These are phyloP conservation scores for Trichosporon ovoides DNA, from an alignment of 1,284 basidiomycete species.

Conservation along the genomic window DNA sequence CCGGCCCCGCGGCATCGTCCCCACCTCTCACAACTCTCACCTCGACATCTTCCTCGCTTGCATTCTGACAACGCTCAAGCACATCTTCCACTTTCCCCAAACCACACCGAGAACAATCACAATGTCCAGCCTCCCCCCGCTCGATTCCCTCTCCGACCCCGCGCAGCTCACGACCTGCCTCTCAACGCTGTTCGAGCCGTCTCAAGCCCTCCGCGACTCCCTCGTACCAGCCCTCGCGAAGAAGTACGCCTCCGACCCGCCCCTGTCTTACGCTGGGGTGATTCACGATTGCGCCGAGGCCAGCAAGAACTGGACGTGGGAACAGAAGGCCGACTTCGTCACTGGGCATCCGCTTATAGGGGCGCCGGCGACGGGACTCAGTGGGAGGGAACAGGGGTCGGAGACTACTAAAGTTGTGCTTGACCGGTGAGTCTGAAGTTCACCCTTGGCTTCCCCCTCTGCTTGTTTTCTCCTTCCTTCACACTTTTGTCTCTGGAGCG, in stretches of 20 bases:
- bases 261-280: constrained; percentile 56
- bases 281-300: constrained; percentile 58
- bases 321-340: constrained; percentile 64
- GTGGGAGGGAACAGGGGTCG: constrained; percentile 67
- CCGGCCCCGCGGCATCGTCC: background rate
- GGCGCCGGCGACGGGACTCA: constrained; percentile 63
- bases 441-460: too few species aligned
- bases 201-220: constrained; percentile 19
- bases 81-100: background rate
- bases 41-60: background rate
- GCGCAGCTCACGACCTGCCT: background rate
- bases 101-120: too few species aligned
- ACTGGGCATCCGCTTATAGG: constrained; percentile 83
- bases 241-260: constrained; percentile 13
- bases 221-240: constrained; percentile 29
- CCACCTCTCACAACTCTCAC: background rate
- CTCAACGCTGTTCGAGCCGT: constrained; percentile 35
- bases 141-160: background rate
- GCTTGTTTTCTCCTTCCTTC: too few species aligned
- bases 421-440: constrained; percentile 37
- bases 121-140: background rate
- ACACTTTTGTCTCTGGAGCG: too few species aligned
- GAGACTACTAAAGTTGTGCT: constrained; percentile 38
- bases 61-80: background rate
- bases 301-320: constrained; percentile 57